A percentile compares a stretch with the other conserved stretches of the same genome.
These are phyloP conservation scores for Herpetomonas tarakana DNA, from an alignment of 208 protist species.

Conservation along the genomic window DNA sequence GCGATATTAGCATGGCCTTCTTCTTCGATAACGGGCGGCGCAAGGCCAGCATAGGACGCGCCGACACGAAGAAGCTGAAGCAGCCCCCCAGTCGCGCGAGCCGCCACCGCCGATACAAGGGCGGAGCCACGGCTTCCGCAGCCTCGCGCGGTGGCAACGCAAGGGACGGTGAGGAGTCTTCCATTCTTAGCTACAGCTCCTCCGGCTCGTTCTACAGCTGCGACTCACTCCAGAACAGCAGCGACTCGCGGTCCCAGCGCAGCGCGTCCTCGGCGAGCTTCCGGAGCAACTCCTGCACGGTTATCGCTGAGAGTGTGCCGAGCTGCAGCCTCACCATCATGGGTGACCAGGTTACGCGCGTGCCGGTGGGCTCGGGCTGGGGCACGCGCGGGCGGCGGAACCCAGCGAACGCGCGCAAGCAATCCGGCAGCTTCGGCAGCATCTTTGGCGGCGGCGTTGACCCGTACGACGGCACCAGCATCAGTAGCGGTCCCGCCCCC, in stretches of 20 bases:
- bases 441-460: conserved; percentile 38
- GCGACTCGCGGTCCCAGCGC: neutral
- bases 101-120: conserved; percentile 1
- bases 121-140: conserved; percentile 17
- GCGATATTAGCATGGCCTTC: conserved; percentile 31
- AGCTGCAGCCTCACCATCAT: conserved; percentile 67
- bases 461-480: conserved; percentile 31
- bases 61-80: neutral
- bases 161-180: conserved; percentile 16
- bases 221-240: conserved; percentile 19
- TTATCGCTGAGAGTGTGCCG: conserved; percentile 66
- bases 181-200: conserved; percentile 47
- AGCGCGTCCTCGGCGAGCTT: conserved; percentile 8
- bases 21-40: conserved; percentile 25
- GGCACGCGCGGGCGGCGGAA: conserved; percentile 1
- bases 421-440: conserved; percentile 35
- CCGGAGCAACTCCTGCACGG: conserved; percentile 23
- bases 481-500: conserved; percentile 9
- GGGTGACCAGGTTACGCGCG: conserved; percentile 12
- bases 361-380: conserved; percentile 1
- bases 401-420: conserved; percentile 6
- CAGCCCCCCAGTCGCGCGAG: neutral
- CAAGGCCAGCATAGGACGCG: conserved; percentile 11
- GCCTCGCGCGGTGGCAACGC: conserved; percentile 21
- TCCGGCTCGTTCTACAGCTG: conserved; percentile 36